Conservation (phyloP, 2,329 filamentous ascomycete species). For the Onygenales sp. region DNA sequence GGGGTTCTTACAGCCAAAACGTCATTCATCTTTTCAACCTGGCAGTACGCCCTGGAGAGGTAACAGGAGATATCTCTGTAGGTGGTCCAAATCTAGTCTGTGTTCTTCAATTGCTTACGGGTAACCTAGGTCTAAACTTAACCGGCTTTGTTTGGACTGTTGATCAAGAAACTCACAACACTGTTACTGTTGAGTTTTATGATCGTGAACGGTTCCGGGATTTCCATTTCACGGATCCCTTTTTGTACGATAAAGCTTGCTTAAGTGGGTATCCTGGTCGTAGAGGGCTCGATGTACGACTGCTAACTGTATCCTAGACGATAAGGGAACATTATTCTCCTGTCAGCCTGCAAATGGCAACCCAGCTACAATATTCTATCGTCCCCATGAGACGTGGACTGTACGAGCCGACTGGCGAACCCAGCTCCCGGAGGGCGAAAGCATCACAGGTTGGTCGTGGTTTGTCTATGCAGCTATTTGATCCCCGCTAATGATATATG, state of each 20-base stretch:
- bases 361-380: constrained; percentile 83
- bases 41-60: constrained; percentile 94
- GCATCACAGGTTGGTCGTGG: constrained; percentile 47
- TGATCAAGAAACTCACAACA: constrained; percentile 86
- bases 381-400: constrained; percentile 96
- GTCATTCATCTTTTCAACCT: constrained; percentile 82
- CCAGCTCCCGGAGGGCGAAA: constrained; percentile 75
- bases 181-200: constrained; percentile 94
- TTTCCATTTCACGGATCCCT: constrained; percentile 96
- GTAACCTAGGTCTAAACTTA: constrained; percentile 57
- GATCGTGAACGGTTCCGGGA: constrained; percentile 86
- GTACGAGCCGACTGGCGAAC: constrained; percentile 83
- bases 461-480: background rate
- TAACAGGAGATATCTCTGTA: constrained; percentile 81
- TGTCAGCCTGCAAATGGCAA: constrained; percentile 59
- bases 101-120: constrained; percentile 16
- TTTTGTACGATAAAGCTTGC: constrained; percentile 91
- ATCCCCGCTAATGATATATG: constrained; percentile 4
- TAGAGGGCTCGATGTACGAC: background rate
- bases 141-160: constrained; percentile 96
- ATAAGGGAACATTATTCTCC: constrained; percentile 77
- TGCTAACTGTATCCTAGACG: constrained; percentile 35
- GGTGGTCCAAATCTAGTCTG: constrained; percentile 8
- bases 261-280: constrained; percentile 45
- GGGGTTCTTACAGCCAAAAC: constrained; percentile 49